Evolutionary conservation across 768 basidiomycete species (phyloP), one percentile per base, ranked within the genome.

Genomic region (Dendrothele bispora): DNA sequence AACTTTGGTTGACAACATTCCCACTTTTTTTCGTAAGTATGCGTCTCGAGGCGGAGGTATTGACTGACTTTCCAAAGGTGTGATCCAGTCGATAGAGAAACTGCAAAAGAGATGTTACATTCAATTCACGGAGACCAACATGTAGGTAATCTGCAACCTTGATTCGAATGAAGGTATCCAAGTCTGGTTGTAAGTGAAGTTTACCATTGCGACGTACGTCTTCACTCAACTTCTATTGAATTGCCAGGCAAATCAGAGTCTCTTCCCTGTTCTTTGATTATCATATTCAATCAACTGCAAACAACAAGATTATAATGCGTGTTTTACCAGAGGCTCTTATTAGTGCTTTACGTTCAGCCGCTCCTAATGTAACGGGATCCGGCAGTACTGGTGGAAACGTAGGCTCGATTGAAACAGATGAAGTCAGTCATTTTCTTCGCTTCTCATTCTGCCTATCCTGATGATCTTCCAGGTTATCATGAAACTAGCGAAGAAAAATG

Each of bases 401-500:
- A 11, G 38, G 37, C 7, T 39, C 46, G 2, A 39, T 39, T 35
- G 46, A 47, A 20, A 47, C 46, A 14, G 46, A 47, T 14, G 46
- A 47, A 22, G 38, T n/a, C n/a, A n/a, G n/a, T n/a, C n/a, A n/a
- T n/a, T n/a, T n/a, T n/a, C n/a, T n/a, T n/a, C n/a, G n/a, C n/a
- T n/a, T n/a, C n/a, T n/a, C n/a, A n/a, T n/a, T n/a, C n/a, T n/a
- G n/a, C n/a, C n/a, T n/a, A n/a, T n/a, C n/a, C n/a, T n/a, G n/a
- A n/a, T n/a, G n/a, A n/a, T n/a, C n/a, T n/a, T n/a, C 21, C 83
- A 90, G 32, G 78, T 89, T 27, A 75, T 87, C 42, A 81, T 93
- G 77, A 92, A 88, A 66, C 75, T 94, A 3, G 88, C 91, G 10
- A 95, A 95, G 72, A 91, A 91, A 67, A 83, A 84, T 53, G 83